Conservation (phyloP, 495 filamentous ascomycete genomes). For the Neurospora tetraspora region DNA sequence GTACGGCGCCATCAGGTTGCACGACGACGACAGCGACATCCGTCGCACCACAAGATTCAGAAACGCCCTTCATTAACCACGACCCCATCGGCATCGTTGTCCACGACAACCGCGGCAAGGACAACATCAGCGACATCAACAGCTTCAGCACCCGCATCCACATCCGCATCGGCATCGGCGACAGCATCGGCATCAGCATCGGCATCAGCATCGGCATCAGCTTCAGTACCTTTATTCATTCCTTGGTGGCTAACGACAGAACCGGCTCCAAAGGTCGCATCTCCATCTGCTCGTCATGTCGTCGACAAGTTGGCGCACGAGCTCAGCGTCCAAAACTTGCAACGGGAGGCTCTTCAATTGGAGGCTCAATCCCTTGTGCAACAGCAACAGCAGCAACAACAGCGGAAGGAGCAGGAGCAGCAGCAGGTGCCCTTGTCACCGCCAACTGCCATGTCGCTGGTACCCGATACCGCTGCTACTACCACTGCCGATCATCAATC, state of each 20-base stretch:
- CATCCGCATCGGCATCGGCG: background rate
- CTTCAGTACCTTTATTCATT: background rate
- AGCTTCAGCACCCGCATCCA: background rate
- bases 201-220: background rate
- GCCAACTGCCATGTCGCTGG: background rate
- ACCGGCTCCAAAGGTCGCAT: background rate
- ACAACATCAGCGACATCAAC: background rate
- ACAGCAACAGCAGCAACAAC: slow-evolving; percentile 2
- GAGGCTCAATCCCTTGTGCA: background rate
- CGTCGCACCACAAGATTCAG: background rate
- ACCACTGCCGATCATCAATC: background rate
- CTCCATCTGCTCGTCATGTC: background rate
- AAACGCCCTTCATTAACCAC: background rate
- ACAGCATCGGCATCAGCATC: background rate
- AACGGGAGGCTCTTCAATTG: background rate
- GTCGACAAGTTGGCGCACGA: slow-evolving; percentile 24
- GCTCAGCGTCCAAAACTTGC: slow-evolving; percentile 27
- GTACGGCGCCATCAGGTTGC: background rate
- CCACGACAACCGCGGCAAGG: background rate
- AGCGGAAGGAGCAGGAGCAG: background rate
- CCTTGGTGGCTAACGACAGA: background rate
- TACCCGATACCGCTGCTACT: background rate
- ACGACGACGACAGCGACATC: background rate
- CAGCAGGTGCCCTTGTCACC: background rate
- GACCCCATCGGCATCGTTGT: background rate